Evolutionary conservation across 2,329 filamentous ascomycete species (phyloP).

Genomic region (Cercospora sp.): DNA sequence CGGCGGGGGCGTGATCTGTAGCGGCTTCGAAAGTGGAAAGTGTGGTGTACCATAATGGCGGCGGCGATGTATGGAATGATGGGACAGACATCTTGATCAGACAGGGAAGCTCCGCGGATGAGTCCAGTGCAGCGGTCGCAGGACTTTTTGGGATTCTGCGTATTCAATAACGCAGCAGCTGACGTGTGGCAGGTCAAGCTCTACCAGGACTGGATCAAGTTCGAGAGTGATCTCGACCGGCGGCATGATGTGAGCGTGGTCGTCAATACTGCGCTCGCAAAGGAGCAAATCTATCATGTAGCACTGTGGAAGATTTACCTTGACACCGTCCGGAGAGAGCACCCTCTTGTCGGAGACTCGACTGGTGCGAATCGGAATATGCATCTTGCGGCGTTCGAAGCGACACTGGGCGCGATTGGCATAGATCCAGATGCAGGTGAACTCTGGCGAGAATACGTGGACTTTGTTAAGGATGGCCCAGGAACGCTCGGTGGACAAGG

Average conservation of each 20-base stretch:
- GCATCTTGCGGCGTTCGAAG: constrained; percentile 85
- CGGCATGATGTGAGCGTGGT: constrained; percentile 77
- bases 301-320: constrained; percentile 91
- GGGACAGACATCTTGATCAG: background rate
- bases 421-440: constrained; percentile 85
- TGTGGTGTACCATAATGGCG: background rate
- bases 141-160: background rate
- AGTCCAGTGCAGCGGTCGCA: background rate
- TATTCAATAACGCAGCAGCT: background rate
- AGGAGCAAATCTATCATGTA: constrained; percentile 68
- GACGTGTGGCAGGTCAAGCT: constrained; percentile 4
- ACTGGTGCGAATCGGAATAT: constrained; percentile 74
- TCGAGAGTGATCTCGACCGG: constrained; percentile 86
- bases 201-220: constrained; percentile 66
- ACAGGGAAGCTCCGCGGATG: too few species aligned
- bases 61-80: background rate
- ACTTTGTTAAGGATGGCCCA: constrained; percentile 86
- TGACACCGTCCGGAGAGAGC: constrained; percentile 88
- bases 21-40: background rate
- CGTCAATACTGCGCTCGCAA: constrained; percentile 76
- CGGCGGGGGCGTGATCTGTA: background rate
- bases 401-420: constrained; percentile 85
- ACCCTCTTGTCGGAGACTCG: constrained; percentile 80
- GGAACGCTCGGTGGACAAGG: constrained; percentile 74
- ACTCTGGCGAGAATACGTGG: constrained; percentile 93